Conservation (phyloP, 2,329 filamentous ascomycete genomes). For the Zasmidium citrigriseum region DNA sequence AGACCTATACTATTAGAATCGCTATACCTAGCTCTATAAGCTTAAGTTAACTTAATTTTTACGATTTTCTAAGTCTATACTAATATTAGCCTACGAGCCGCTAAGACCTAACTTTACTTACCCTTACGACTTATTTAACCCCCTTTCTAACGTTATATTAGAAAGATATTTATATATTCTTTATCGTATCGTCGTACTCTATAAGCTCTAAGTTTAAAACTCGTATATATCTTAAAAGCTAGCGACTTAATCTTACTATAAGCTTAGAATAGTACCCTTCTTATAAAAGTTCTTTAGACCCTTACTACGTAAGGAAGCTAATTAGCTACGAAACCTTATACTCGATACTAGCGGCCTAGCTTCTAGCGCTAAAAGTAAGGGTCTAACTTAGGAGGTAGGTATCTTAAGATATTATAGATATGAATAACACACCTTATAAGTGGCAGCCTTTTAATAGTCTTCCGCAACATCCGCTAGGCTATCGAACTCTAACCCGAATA, state of each 20-base stretch:
- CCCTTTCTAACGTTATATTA: neutral
- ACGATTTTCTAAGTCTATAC: neutral
- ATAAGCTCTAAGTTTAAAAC: neutral
- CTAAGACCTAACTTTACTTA: neutral
- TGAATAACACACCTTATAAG: too few relatives aligned
- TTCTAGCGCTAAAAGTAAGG: too few relatives aligned
- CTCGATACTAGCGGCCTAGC: too few relatives aligned
- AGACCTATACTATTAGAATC: neutral
- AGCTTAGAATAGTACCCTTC: neutral
- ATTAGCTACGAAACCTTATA: too few relatives aligned
- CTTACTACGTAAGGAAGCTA: too few relatives aligned
- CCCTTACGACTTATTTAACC: neutral
- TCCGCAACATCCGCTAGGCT: neutral
- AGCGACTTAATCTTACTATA: neutral
- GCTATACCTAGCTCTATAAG: neutral
- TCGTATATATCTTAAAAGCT: neutral
- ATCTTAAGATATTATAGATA: too few relatives aligned
- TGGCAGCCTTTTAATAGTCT: too few relatives aligned
- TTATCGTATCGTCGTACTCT: neutral
- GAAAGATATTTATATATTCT: neutral
- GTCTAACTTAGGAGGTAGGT: too few relatives aligned
- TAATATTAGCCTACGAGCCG: neutral
- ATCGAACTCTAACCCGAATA: neutral
- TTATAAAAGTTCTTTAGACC: too few relatives aligned
- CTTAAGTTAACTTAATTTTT: neutral